Evolutionary conservation across 2,329 filamentous ascomycete species (phyloP).

Genomic region (Talaromyces funiculosus): DNA sequence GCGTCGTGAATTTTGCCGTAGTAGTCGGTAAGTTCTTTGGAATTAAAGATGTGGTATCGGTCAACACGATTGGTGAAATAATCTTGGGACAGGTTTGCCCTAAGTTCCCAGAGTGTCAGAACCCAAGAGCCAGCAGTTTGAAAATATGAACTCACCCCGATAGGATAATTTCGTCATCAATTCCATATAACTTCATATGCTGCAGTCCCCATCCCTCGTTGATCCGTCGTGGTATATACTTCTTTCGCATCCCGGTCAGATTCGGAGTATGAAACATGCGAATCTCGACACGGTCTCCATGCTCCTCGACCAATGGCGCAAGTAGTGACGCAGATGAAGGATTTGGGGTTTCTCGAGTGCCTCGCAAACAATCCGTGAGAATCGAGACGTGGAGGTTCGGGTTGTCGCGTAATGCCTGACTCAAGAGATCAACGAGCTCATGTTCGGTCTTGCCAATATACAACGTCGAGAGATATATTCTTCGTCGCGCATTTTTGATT

Average conservation of each 20-base stretch:
- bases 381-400: slow-evolving; percentile 77
- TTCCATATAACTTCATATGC: slow-evolving; percentile 97
- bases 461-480: slow-evolving; percentile 89
- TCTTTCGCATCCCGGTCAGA: slow-evolving; percentile 78
- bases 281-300: slow-evolving; percentile 83
- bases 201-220: slow-evolving; percentile 98
- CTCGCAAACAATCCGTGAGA: slow-evolving; percentile 82
- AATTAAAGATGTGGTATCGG: slow-evolving; percentile 85
- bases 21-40: slow-evolving; percentile 71
- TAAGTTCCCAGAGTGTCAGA: slow-evolving; percentile 22
- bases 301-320: slow-evolving; percentile 74
- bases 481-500: slow-evolving; percentile 69
- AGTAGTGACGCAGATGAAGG: slow-evolving; percentile 85
- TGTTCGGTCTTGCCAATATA: slow-evolving; percentile 93
- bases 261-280: slow-evolving; percentile 99
- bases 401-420: slow-evolving; percentile 67
- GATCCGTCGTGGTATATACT: slow-evolving; percentile 76
- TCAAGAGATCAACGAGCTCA: slow-evolving; percentile 76
- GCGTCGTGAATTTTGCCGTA: slow-evolving; percentile 72
- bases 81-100: slow-evolving; percentile 82
- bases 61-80: slow-evolving; percentile 97
- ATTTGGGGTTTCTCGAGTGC: slow-evolving; percentile 81
- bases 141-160: slow-evolving; percentile 58
- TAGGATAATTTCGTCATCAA: slow-evolving; percentile 92
- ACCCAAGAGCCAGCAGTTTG: not conserved